Conservation (phyloP, 257 asterid species). For the Solanum verrucosum region DNA sequence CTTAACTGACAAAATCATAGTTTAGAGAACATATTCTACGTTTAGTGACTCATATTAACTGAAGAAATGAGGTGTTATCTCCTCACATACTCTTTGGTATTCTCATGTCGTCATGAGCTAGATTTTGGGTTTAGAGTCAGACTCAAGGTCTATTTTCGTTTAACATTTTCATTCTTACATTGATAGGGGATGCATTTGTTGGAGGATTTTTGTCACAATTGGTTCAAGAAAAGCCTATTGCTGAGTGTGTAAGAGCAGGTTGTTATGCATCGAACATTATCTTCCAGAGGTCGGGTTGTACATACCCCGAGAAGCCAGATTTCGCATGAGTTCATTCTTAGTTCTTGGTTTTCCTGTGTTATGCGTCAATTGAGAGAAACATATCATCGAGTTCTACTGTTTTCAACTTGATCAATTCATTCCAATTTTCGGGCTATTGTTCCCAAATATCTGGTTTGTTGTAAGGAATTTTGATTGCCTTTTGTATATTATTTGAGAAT, state of each 20-base stretch:
- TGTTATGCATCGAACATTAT: constrained; percentile 72
- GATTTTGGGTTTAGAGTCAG: background rate
- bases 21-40: background rate
- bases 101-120: background rate
- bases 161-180: background rate
- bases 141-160: background rate
- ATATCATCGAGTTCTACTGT: background rate
- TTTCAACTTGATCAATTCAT: background rate
- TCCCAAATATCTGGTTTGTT: background rate
- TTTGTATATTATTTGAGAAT: background rate
- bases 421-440: background rate
- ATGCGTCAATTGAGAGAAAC: background rate
- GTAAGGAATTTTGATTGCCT: background rate
- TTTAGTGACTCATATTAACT: background rate
- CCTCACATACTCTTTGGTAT: background rate
- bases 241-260: constrained; percentile 67
- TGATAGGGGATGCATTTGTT: constrained; percentile 71
- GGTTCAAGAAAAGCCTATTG: constrained; percentile 55
- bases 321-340: constrained; percentile 27
- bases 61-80: background rate
- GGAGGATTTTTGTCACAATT: constrained; percentile 81
- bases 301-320: constrained; percentile 77
- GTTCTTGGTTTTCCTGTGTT: background rate
- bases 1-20: background rate
- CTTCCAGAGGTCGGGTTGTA: constrained; percentile 87